phyloP scores from a whole-genome alignment of 495 filamentous ascomycete species.

The Tuber aestivum region DNA sequence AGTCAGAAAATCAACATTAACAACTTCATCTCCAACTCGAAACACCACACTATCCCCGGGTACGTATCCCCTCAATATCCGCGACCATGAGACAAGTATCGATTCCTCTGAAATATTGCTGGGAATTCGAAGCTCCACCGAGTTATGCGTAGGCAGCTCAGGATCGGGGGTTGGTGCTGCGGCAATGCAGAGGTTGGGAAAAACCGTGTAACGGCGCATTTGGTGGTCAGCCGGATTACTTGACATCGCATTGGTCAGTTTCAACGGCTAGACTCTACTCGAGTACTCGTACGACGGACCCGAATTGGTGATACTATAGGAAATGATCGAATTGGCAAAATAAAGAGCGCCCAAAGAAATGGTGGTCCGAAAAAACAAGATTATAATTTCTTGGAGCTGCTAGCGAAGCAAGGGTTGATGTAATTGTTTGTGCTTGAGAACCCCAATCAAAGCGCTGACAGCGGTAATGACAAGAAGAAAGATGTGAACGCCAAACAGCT shows the following conservation, averaged over 20 bases:
- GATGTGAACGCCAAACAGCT: neutral
- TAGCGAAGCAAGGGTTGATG: neutral
- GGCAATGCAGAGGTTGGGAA: constrained; percentile 29
- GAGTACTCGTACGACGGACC: no score
- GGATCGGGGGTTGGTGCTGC: constrained; percentile 3
- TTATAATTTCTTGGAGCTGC: neutral
- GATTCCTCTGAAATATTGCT: constrained; percentile 25
- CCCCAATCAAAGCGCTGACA: neutral
- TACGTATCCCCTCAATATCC: constrained; percentile 45
- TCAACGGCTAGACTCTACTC: neutral
- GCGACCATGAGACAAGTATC: constrained; percentile 46
- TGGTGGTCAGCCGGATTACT: constrained; percentile 1
- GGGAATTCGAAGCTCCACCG: constrained; percentile 13
- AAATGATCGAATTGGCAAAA: neutral
- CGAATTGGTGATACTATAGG: neutral
- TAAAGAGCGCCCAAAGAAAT: neutral
- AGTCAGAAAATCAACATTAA: constrained; percentile 43
- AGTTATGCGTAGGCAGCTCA: constrained; percentile 9
- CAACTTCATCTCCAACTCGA: constrained; percentile 40
- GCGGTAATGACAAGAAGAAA: neutral
- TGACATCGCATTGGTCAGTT: neutral
- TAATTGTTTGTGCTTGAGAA: neutral
- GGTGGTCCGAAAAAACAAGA: neutral
- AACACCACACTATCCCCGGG: constrained; percentile 45
- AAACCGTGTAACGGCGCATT: constrained; percentile 20